Evolutionary conservation across 1,284 basidiomycete genomes (phyloP), one percentile per base, ranked within the genome.

Genomic region (Leccinum discolor): DNA sequence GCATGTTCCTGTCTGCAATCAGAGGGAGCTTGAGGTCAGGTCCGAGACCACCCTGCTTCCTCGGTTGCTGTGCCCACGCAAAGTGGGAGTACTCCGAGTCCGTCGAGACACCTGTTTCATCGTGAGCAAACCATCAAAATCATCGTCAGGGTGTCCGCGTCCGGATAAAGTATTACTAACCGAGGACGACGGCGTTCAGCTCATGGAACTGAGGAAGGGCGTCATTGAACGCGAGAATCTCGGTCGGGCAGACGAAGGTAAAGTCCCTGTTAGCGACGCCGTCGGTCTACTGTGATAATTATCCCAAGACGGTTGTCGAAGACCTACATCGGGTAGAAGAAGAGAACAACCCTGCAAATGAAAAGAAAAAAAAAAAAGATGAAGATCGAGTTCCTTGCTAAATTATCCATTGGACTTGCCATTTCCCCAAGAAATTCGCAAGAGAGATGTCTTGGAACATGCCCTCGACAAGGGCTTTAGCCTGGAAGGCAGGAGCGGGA

Each of bases 211-310:
- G 82, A 58, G 86, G 76, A 59, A 96, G 86, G 6, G 92, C 90
- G 70, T 93, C 90, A 78, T 96, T 95, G 86, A 95, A 96, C 1
- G 94, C 94, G 58, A 96, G 87, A 76, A 96, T 95, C 80, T 96
- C 94, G 68, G 94, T 95, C 42, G 94, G 94, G 82, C 94, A 95
- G 72, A 96, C 94, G 74, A 95, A 93, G 60, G 90, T 93, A 78
- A 90, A 90, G 74, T 92, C 89, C 81, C 88, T 90, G 69, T 52
- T 57, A 59, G 12, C 1, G 4, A 59, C n/a, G 2, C 11, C 8
- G 47, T 65, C 32, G 63, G 61, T 10, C 10, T 11, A 18, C 35
- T 21, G 14, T 4, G 44, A 52, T 38, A 38, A 1, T 38, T 38
- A 38, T 1, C 40, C 65, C 67, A 64, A 61, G 69, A 64, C 21